Evolutionary conservation across 2,329 filamentous ascomycete genomes (phyloP).

Genomic region (Trichoderma harzianum): DNA sequence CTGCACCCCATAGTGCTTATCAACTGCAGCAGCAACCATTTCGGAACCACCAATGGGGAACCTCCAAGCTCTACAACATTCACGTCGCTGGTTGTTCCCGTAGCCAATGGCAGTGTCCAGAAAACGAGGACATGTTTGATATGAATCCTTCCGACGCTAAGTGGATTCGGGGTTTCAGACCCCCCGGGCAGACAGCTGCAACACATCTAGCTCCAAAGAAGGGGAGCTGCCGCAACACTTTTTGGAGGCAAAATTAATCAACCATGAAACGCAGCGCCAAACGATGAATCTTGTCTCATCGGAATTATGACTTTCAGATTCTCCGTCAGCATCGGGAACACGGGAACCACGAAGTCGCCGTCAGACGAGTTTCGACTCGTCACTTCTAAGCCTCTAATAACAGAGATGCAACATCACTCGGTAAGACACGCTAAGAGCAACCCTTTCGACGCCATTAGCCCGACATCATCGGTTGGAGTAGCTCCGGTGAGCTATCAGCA

Average conservation of each 20-base stretch:
- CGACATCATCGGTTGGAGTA: not conserved
- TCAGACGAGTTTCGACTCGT: not conserved
- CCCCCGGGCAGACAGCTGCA: not conserved
- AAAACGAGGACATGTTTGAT: not conserved
- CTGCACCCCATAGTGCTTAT: not conserved
- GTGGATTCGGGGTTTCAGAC: slow-evolving; percentile 4
- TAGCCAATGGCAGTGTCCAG: not conserved
- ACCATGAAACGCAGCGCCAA: not conserved
- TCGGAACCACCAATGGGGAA: not conserved
- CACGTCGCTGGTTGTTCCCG: not conserved
- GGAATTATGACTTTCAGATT: not conserved
- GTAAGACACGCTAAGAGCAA: not conserved
- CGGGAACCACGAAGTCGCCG: not conserved
- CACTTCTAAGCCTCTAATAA: not conserved
- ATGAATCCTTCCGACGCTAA: not conserved
- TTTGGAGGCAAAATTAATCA: not conserved
- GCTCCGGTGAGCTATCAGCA: not conserved
- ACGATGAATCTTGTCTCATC: not conserved
- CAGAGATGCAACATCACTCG: not conserved
- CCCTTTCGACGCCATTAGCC: not conserved
- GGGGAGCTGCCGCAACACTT: not conserved
- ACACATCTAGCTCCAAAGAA: not conserved
- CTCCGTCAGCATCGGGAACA: not conserved
- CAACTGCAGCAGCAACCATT: not conserved
- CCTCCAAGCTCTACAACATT: not conserved